phyloP scores from a whole-genome alignment of 208 protist species.

The Leptomonas pyrrhocoris region DNA sequence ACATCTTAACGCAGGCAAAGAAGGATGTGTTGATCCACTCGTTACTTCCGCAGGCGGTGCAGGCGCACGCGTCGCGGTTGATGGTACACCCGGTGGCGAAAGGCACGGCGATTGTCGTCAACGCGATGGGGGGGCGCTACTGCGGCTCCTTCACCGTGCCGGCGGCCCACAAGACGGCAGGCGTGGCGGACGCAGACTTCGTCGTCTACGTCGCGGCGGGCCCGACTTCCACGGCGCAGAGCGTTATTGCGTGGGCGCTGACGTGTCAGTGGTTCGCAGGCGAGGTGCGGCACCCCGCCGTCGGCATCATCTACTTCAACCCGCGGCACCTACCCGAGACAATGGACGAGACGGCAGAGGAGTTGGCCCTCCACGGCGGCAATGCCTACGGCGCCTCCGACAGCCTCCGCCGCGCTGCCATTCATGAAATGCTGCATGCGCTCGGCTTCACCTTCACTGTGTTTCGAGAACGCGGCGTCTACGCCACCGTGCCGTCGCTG shows the following conservation, averaged over 20 bases:
- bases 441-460: slow-evolving; percentile 60
- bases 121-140: slow-evolving; percentile 13
- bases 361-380: slow-evolving; percentile 7
- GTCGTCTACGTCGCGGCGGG: slow-evolving; percentile 68
- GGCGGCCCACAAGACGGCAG: slow-evolving; percentile 33
- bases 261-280: slow-evolving; percentile 39
- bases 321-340: slow-evolving; percentile 13
- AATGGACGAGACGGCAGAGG: not conserved
- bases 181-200: slow-evolving; percentile 57
- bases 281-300: slow-evolving; percentile 29
- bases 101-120: slow-evolving; percentile 17
- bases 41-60: slow-evolving; percentile 48
- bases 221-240: slow-evolving; percentile 18
- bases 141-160: slow-evolving; percentile 50
- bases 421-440: slow-evolving; percentile 87
- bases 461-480: slow-evolving; percentile 28
- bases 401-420: slow-evolving; percentile 21
- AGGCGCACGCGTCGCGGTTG: slow-evolving; percentile 52
- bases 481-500: slow-evolving; percentile 16
- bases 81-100: slow-evolving; percentile 29
- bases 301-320: slow-evolving; percentile 49
- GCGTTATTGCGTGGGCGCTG: slow-evolving; percentile 44
- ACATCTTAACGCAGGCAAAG: slow-evolving; percentile 53
- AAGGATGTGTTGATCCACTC: slow-evolving; percentile 22
- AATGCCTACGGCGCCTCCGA: slow-evolving; percentile 5